phyloP scores from a whole-genome alignment of 177 flowering plant genomes.

The Tripterygium wilfordii region DNA sequence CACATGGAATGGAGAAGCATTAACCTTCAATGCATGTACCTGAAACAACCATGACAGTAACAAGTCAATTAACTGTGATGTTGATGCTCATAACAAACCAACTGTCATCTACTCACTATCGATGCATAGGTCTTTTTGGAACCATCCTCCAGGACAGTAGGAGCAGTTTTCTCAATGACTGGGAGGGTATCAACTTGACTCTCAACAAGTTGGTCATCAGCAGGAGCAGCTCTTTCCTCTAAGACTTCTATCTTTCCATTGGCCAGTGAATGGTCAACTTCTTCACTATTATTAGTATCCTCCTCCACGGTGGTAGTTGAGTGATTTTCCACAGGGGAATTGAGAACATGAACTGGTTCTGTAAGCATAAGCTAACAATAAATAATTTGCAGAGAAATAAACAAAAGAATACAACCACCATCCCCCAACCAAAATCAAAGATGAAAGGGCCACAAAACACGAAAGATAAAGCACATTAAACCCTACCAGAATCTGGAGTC shows the following conservation, averaged over 20 bases:
- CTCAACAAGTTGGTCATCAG: conserved; percentile 7
- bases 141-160: conserved; percentile 9
- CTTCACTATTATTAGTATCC: background rate
- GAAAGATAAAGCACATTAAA: background rate
- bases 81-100: background rate
- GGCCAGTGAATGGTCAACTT: conserved; percentile 6
- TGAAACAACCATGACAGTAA: background rate
- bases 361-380: background rate
- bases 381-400: background rate
- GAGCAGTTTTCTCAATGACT: conserved; percentile 6
- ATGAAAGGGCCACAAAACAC: too few species aligned
- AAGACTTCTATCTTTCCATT: conserved; percentile 11
- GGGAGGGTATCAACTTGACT: conserved; percentile 4
- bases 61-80: background rate
- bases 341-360: conserved; percentile 10
- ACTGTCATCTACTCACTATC: conserved; percentile 33
- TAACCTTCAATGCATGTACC: conserved; percentile 17
- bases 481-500: conserved; percentile 5
- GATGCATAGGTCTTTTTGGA: conserved; percentile 36
- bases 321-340: background rate
- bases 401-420: too few species aligned
- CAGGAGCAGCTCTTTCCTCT: too few species aligned
- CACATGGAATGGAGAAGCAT: conserved; percentile 12
- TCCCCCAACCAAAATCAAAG: too few species aligned
- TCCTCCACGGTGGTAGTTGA: background rate